phyloP scores from a whole-genome alignment of 2,329 filamentous ascomycete species.

The Aspergillus tubingensis region DNA sequence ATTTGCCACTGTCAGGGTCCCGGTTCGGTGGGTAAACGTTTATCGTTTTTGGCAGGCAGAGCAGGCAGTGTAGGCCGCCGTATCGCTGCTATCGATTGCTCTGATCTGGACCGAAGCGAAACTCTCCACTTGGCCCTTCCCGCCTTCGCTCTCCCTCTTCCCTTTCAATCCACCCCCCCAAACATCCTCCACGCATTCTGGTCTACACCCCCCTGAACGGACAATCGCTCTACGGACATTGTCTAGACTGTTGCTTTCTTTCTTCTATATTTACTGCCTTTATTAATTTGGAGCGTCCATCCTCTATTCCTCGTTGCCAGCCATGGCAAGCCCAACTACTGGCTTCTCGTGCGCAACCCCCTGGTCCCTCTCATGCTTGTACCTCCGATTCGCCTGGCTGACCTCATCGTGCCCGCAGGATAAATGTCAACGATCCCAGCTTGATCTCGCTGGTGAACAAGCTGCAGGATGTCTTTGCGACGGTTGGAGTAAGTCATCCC shows the following conservation, averaged over 20 bases:
- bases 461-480: constrained; percentile 98
- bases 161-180: constrained; percentile 13
- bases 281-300: constrained; percentile 17
- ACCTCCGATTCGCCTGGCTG: constrained; percentile 27
- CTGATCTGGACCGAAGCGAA: constrained; percentile 17
- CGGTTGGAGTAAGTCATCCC: constrained; percentile 71
- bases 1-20: not conserved
- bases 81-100: not conserved
- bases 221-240: constrained; percentile 3
- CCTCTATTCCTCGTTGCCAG: constrained; percentile 31
- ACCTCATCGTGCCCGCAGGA: constrained; percentile 48
- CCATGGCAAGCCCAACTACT: constrained; percentile 49
- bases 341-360: constrained; percentile 48
- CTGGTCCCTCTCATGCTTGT: constrained; percentile 27
- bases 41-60: not conserved
- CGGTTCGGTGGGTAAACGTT: not conserved
- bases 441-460: constrained; percentile 91
- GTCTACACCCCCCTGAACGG: not conserved
- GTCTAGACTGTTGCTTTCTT: constrained; percentile 9
- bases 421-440: constrained; percentile 71
- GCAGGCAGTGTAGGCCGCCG: not conserved
- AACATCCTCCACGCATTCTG: not conserved
- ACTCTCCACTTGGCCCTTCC: constrained; percentile 24
- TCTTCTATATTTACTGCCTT: not conserved
- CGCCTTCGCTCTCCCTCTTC: constrained; percentile 20